Evolutionary conservation across 768 basidiomycete genomes (phyloP), one percentile per base, ranked within the genome.

Genomic region (Pleurotus citrinopileatus): DNA sequence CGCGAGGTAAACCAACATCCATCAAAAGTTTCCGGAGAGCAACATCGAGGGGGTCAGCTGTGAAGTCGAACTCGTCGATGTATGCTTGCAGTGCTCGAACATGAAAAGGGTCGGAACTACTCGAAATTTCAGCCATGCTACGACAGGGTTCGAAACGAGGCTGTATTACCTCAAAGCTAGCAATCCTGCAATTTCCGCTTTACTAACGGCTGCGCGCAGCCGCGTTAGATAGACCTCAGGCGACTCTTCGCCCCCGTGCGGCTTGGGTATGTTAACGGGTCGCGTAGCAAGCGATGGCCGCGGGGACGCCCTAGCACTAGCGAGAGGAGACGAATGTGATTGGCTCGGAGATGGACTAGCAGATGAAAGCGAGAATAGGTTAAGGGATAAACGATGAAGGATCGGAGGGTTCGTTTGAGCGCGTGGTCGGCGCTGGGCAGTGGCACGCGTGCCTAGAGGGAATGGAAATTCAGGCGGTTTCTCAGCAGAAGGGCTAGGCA

Each of bases 11-110:
- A 34, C 90, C 84, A 20, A 97, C 83, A 61, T 94, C 85, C 89
- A 97, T 93, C 29, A 99, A 77, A 44, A 99, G 66, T 63, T 84
- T 86, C 36, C 97, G 87, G 37, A 99, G 72, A 17, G 97, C 91
- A 26, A 98, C 83, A 64, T 99, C 97, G 28, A 99, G 78, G 8
- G 97, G 89, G 61, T 93, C 85, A 42, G 80, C 75, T 15, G 69
- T 67, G 63, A 98, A 97, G 59, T 87, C 79, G 66, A 98, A 98
- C 38, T 78, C 78, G 42, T 73, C 73, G 56, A 98, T 80, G 65
- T 92, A 95, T 10, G 77, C 63, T 53, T 77, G 76, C 46, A 98
- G 77, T 2, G 94, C 87, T 52, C 78, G 71, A 3, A 73, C 66
- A 65, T 95, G 80, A 52, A 94, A 87, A 3, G 72, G 63, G 54